Conservation (phyloP, 768 basidiomycete genomes). For the Kondoa subrosea region DNA sequence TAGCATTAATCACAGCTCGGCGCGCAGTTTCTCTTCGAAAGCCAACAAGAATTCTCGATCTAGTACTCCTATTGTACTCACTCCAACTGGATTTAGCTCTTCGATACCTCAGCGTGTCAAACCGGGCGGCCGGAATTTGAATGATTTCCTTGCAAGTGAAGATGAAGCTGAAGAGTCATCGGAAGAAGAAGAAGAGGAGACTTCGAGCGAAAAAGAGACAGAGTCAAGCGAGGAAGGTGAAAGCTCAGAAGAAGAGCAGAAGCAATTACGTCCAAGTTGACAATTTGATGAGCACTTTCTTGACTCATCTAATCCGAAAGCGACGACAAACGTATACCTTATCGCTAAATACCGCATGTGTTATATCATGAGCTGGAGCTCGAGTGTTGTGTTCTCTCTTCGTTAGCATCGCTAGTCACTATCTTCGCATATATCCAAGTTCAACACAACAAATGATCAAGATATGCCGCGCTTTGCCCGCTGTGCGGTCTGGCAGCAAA, state of each 20-base stretch:
- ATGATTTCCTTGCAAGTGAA: slow-evolving; percentile 18
- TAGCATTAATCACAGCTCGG: not conserved
- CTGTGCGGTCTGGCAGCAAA: not conserved
- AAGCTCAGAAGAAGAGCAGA: slow-evolving; percentile 10
- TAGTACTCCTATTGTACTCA: slow-evolving; percentile 21
- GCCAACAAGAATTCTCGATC: not conserved
- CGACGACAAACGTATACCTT: too few species aligned
- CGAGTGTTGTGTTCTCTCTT: not conserved
- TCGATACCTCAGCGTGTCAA: not conserved
- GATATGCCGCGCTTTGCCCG: not conserved
- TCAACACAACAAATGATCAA: not conserved
- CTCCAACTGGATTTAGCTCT: slow-evolving; percentile 10
- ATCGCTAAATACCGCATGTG: too few species aligned
- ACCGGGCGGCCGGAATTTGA: not conserved
- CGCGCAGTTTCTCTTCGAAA: not conserved
- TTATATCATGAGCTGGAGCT: not conserved
- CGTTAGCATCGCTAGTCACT: not conserved
- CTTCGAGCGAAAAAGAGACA: slow-evolving; percentile 19
- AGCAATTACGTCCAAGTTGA: slow-evolving; percentile 2
- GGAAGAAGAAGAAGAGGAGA: slow-evolving; percentile 30
- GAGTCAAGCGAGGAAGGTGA: slow-evolving; percentile 22
- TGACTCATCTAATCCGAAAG: too few species aligned
- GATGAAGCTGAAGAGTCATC: slow-evolving; percentile 24
- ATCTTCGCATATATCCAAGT: not conserved
- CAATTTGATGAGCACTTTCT: not conserved